These are phyloP conservation scores for Phytophthora chlamydospora DNA, from an alignment of 352 stramenopile genomes.

Conservation along the genomic window DNA sequence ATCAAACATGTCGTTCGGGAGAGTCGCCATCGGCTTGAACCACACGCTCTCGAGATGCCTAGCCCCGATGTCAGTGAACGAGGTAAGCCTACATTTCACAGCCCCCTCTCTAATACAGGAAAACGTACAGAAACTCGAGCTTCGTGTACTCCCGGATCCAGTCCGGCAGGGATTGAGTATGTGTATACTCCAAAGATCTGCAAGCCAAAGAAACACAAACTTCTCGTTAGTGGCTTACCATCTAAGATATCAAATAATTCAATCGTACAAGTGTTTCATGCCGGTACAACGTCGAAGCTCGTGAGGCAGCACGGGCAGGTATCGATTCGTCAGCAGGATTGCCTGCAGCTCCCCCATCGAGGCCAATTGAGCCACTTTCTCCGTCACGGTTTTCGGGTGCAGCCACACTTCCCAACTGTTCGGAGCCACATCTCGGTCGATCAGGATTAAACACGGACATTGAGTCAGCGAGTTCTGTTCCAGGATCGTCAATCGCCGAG, in stretches of 20 bases:
- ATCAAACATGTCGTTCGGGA: conserved; percentile 20
- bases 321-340: conserved; percentile 16
- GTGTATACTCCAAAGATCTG: too few species aligned
- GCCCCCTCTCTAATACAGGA: too few species aligned
- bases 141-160: too few species aligned
- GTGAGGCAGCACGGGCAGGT: conserved; percentile 1
- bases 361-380: conserved; percentile 13
- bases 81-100: too few species aligned
- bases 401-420: conserved; percentile 14
- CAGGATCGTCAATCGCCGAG: conserved; percentile 16
- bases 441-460: conserved; percentile 20
- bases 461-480: conserved; percentile 9
- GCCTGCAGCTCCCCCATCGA: conserved; percentile 10
- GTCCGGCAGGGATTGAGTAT: too few species aligned
- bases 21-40: not conserved
- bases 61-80: too few species aligned
- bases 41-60: conserved; percentile 12
- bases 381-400: conserved; percentile 18
- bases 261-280: conserved; percentile 5
- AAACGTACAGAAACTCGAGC: too few species aligned
- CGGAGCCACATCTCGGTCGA: conserved; percentile 16
- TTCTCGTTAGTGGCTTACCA: too few species aligned
- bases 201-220: too few species aligned
- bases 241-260: not conserved
- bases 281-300: conserved; percentile 1